Evolutionary conservation across 345 rosid species (phyloP).

Genomic region (Hibiscus tridactylites): DNA sequence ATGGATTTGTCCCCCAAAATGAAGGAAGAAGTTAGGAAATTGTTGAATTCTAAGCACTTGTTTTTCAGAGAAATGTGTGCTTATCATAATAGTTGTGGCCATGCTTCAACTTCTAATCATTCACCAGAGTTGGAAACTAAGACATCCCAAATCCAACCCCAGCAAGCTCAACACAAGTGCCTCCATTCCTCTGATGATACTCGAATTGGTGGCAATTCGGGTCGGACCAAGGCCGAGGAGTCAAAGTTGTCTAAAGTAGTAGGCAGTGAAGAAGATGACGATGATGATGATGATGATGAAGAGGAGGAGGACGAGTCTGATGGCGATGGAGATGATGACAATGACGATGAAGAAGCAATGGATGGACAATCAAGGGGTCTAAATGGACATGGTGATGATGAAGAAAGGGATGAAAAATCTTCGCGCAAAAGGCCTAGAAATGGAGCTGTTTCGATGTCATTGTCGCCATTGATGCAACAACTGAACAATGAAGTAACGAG

Average conservation of each 20-base stretch:
- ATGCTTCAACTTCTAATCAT: conserved; percentile 28
- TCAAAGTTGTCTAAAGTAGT: conserved; percentile 32
- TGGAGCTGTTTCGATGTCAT: not conserved
- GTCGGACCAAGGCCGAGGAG: conserved; percentile 26
- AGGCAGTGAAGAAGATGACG: conserved; percentile 42
- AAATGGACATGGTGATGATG: conserved; percentile 24
- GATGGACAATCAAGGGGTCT: not conserved
- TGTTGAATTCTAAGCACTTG: conserved; percentile 85
- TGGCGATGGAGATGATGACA: conserved; percentile 32
- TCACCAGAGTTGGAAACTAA: conserved; percentile 33
- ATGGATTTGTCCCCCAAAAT: conserved; percentile 70
- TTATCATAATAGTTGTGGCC: conserved; percentile 82
- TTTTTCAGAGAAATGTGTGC: conserved; percentile 98
- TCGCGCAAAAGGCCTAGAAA: conserved; percentile 31
- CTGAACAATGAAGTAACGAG: conserved; percentile 36
- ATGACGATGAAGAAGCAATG: conserved; percentile 28
- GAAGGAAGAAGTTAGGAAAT: conserved; percentile 79
- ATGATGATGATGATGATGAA: conserved; percentile 13
- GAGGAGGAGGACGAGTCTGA: conserved; percentile 23
- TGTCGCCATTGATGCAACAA: conserved; percentile 37
- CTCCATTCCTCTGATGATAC: conserved; percentile 41
- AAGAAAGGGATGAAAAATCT: conserved; percentile 21
- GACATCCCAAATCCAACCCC: conserved; percentile 27
- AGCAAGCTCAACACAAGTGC: conserved; percentile 31
- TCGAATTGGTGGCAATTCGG: conserved; percentile 15